Percentiles rank a stretch among this genome's conserved stretches.
Evolutionary conservation across 2,329 filamentous ascomycete species (phyloP).

Genomic region (Didymella pinodella): DNA sequence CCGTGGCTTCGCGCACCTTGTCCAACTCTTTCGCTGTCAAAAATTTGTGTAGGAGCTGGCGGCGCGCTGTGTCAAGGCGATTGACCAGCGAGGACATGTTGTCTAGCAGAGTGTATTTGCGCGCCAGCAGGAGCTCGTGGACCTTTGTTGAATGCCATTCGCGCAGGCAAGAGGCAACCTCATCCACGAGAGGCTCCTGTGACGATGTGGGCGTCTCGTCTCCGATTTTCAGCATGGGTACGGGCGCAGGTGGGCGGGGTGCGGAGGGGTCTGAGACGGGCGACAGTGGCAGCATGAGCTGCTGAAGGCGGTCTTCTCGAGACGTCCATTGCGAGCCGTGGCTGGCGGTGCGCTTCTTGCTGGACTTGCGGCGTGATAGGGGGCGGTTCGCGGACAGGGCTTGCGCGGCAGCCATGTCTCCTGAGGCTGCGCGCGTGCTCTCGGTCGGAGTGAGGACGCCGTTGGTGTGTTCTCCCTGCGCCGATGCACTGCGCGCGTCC

Average conservation of each 20-base stretch:
- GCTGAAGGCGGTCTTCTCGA: constrained; percentile 51
- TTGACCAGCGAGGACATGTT: constrained; percentile 81
- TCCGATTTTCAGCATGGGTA: constrained; percentile 96
- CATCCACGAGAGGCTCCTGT: constrained; percentile 91
- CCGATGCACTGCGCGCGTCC: constrained; percentile 29
- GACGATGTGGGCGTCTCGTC: constrained; percentile 93
- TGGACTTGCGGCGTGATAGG: constrained; percentile 41
- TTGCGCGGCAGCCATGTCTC: constrained; percentile 37
- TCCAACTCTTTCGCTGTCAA: constrained; percentile 85
- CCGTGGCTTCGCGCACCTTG: constrained; percentile 83
- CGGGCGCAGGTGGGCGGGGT: constrained; percentile 85
- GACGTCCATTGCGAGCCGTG: constrained; percentile 50
- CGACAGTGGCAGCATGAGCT: constrained; percentile 50
- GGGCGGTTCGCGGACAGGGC: constrained; percentile 37
- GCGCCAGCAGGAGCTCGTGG: constrained; percentile 84
- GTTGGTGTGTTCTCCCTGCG: constrained; percentile 37
- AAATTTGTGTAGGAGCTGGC: constrained; percentile 93
- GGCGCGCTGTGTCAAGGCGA: constrained; percentile 82
- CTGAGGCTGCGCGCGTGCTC: constrained; percentile 45
- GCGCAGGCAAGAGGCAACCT: constrained; percentile 93
- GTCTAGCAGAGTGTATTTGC: constrained; percentile 82
- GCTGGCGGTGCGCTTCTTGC: constrained; percentile 46
- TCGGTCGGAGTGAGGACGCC: constrained; percentile 51
- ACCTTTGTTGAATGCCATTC: constrained; percentile 99
- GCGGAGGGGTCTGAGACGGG: constrained; percentile 66